These are phyloP conservation scores for Dissophora ornata DNA, from an alignment of 192 early-diverging fungal genomes.

Conservation along the genomic window DNA sequence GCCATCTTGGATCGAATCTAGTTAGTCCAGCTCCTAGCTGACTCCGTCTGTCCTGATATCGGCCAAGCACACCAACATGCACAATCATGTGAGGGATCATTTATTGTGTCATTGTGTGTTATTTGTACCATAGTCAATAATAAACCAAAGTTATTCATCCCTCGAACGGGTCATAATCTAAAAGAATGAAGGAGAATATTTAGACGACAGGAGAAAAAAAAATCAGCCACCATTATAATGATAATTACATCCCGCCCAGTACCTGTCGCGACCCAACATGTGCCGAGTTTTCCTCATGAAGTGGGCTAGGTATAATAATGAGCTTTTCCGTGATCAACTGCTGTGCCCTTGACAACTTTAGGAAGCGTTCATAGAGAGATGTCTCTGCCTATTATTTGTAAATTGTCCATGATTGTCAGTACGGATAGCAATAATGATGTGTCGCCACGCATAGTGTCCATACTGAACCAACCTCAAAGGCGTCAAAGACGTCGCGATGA, in stretches of 20 bases:
- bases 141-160: slow-evolving; percentile 7
- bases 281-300: slow-evolving; percentile 8
- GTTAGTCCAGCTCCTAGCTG: too few species aligned
- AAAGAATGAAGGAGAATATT: neutral
- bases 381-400: slow-evolving; percentile 76
- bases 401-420: too few species aligned
- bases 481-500: slow-evolving; percentile 89
- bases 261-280: slow-evolving; percentile 23
- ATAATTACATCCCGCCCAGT: neutral
- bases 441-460: too few species aligned
- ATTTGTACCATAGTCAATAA: neutral
- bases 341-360: slow-evolving; percentile 71
- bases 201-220: neutral
- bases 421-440: too few species aligned
- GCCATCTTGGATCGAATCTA: too few species aligned
- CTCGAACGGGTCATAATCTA: slow-evolving; percentile 37
- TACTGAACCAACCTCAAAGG: slow-evolving; percentile 76
- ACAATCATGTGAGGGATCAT: too few species aligned
- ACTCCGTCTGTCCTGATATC: too few species aligned
- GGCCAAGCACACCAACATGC: too few species aligned
- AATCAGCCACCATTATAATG: too few species aligned
- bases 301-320: slow-evolving; percentile 71
- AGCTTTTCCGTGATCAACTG: slow-evolving; percentile 74
- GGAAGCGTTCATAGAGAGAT: slow-evolving; percentile 77
- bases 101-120: neutral